phyloP scores from a whole-genome alignment of 1,284 basidiomycete species.

The Austropuccinia psidii region DNA sequence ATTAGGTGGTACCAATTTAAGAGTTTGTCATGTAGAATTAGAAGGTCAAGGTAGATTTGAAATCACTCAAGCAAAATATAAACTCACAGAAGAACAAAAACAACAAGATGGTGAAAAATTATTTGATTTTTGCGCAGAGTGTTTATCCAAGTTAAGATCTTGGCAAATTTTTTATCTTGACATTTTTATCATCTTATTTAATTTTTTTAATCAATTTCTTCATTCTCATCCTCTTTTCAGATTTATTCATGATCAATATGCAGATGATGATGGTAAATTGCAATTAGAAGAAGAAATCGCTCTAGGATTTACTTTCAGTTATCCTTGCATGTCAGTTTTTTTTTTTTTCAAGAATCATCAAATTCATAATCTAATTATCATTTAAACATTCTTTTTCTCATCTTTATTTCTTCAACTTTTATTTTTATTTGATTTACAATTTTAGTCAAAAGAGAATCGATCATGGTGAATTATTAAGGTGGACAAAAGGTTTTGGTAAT shows the following conservation, averaged over 20 bases:
- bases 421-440: not conserved
- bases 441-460: constrained; percentile 80
- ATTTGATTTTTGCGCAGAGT: constrained; percentile 96
- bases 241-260: constrained; percentile 73
- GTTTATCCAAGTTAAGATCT: constrained; percentile 58
- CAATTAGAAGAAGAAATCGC: constrained; percentile 66
- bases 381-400: not conserved
- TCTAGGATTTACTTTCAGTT: constrained; percentile 81
- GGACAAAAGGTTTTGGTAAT: constrained; percentile 98
- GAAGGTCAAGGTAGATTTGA: constrained; percentile 91
- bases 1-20: constrained; percentile 67
- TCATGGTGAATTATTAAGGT: constrained; percentile 87
- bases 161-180: not conserved
- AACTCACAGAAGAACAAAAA: constrained; percentile 94
- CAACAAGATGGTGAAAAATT: constrained; percentile 89
- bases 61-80: constrained; percentile 95
- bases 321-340: constrained; percentile 20
- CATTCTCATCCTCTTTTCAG: constrained; percentile 33
- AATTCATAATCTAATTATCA: not conserved
- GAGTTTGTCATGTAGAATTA: constrained; percentile 90
- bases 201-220: not conserved
- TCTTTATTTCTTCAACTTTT: not conserved
- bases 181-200: not conserved
- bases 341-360: not conserved
- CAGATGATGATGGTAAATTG: constrained; percentile 57